phyloP scores from a whole-genome alignment of 331 rosid species.

The Arachis monticola region DNA sequence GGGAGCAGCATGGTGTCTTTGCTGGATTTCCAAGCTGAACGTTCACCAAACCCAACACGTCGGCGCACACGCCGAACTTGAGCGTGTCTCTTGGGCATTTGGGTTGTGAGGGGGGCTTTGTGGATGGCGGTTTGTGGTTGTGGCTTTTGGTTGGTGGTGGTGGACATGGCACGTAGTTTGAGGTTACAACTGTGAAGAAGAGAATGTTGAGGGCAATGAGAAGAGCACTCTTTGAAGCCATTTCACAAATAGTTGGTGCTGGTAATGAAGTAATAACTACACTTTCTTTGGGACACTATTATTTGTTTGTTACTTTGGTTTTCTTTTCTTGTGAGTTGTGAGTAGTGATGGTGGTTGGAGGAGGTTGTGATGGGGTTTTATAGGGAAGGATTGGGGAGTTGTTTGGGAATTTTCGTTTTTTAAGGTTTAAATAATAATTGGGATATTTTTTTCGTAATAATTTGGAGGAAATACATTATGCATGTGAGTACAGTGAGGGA shows the following conservation, averaged over 20 bases:
- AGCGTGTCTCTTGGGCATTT: constrained; percentile 52
- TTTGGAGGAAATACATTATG: too few species aligned
- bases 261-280: background rate
- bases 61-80: constrained; percentile 73
- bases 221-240: constrained; percentile 56
- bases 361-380: constrained; percentile 32
- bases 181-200: constrained; percentile 47
- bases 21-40: constrained; percentile 64
- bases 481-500: constrained; percentile 25
- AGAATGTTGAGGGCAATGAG: constrained; percentile 45
- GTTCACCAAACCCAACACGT: constrained; percentile 54
- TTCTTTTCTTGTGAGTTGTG: constrained; percentile 24
- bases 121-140: constrained; percentile 1
- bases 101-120: background rate
- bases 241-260: constrained; percentile 15
- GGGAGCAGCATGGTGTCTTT: constrained; percentile 65
- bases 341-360: constrained; percentile 4
- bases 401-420: background rate
- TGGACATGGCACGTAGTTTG: constrained; percentile 55
- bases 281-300: constrained; percentile 8
- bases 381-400: constrained; percentile 32
- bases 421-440: constrained; percentile 25
- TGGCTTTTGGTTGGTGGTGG: constrained; percentile 47
- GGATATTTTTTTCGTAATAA: constrained; percentile 3
- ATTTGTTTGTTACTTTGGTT: constrained; percentile 16